Evolutionary conservation across 768 basidiomycete genomes (phyloP), one percentile per base, ranked within the genome.

Genomic region (Paxillus involutus): DNA sequence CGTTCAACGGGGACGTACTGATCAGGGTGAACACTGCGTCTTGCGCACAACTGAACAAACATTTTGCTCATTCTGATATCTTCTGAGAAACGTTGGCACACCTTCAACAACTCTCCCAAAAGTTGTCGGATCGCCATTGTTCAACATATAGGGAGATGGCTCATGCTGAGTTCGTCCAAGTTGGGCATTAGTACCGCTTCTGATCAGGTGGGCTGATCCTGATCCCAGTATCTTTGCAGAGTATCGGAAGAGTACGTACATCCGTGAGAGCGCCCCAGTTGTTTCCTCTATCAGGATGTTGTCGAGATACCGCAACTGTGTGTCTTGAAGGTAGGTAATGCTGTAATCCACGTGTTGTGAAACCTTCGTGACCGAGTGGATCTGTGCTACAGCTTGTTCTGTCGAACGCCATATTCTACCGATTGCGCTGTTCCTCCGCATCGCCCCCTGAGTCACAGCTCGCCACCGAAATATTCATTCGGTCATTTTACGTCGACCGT

Each of bases 401-500:
- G 49, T 59, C 49, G 14, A 51, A 53, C 5, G 16, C 16, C 14
- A 30, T 26, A 3, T 16, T 45, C 26, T 16, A 21, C 30, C 6
- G 30, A 29, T 32, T 30, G 51, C 39, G 56, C 30, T 30, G 57
- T 57, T 54, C 19, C 37, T 16, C 47, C 33, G 52, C 49, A 57
- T 62, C 58, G 17, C 11, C 55, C 59, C 65, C 65, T 58, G 57
- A 55, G 57, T 57, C 47, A 61, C 52, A 40, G 44, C 26, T 26
- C 26, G 26, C 26, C 49, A 52, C 39, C 24, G 32, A 56, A 35
- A 43, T 39, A 26, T 44, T 14, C 48, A 50, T 42, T 49, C 50
- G 35, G 51, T 53, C 37, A 19, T 56, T 49, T 67, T 70, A 70
- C 69, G 66, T 67, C 61, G 66, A 53, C 63, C 35, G 56, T 13